Conservation (phyloP, 2,329 filamentous ascomycete species). For the Coccinonectria pachysandricola region DNA sequence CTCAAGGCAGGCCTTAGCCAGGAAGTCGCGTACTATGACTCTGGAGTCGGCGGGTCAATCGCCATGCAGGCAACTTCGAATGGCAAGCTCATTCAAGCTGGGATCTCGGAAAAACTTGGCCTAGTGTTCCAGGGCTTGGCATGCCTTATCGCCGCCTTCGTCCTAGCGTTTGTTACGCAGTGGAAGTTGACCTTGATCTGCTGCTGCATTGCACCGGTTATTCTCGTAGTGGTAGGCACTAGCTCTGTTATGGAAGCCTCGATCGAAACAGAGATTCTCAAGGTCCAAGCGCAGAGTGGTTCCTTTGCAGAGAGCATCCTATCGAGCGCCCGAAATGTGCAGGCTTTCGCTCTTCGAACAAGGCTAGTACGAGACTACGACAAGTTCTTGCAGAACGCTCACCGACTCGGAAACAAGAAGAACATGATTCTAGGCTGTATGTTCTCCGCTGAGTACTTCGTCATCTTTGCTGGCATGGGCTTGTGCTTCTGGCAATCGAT, state of each 20-base stretch:
- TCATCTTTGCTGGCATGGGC: slow-evolving; percentile 28
- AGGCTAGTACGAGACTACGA: slow-evolving; percentile 26
- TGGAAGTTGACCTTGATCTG: slow-evolving; percentile 32
- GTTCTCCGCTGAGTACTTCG: slow-evolving; percentile 25
- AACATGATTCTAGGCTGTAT: slow-evolving; percentile 23
- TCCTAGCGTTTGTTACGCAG: slow-evolving; percentile 26
- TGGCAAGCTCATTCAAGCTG: slow-evolving; percentile 27
- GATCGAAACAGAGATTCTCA: slow-evolving; percentile 21
- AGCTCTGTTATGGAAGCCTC: slow-evolving; percentile 12
- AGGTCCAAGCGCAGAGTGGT: slow-evolving; percentile 20
- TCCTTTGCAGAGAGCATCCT: slow-evolving; percentile 24
- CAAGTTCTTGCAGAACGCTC: slow-evolving; percentile 22
- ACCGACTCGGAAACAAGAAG: slow-evolving; percentile 23
- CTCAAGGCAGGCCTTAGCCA: slow-evolving; percentile 37
- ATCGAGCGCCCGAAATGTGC: slow-evolving; percentile 25
- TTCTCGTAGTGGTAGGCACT: slow-evolving; percentile 15
- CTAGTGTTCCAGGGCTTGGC: slow-evolving; percentile 25
- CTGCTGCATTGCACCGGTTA: slow-evolving; percentile 8
- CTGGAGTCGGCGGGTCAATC: slow-evolving; percentile 26
- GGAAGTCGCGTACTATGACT: slow-evolving; percentile 38
- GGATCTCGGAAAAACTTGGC: slow-evolving; percentile 27
- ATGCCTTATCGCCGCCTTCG: slow-evolving; percentile 25
- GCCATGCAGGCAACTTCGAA: slow-evolving; percentile 27
- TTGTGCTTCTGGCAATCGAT: slow-evolving; percentile 33
- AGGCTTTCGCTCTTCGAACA: slow-evolving; percentile 28